phyloP scores from a whole-genome alignment of 352 stramenopile genomes.

The Phytophthora hibernalis region DNA sequence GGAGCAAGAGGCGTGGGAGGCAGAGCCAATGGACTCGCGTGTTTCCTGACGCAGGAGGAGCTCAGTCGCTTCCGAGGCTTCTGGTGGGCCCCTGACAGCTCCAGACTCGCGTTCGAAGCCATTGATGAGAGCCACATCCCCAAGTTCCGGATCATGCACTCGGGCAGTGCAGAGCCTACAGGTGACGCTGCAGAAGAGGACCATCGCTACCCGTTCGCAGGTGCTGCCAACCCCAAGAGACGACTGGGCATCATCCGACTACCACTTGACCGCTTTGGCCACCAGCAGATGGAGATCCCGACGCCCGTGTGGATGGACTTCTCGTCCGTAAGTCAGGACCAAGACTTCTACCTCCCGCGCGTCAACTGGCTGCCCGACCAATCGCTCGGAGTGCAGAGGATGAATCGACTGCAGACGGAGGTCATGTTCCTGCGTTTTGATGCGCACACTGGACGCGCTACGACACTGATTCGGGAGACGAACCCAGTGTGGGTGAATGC shows the following conservation, averaged over 20 bases:
- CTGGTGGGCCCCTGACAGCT: conserved; percentile 94
- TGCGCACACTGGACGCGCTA: conserved; percentile 59
- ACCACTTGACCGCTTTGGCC: conserved; percentile 23
- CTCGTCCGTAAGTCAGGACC: conserved; percentile 35
- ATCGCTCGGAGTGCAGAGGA: conserved; percentile 89
- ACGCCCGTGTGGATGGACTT: conserved; percentile 86
- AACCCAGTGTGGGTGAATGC: conserved; percentile 96
- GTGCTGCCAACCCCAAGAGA: conserved; percentile 91
- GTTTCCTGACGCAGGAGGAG: conserved; percentile 98
- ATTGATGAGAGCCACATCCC: conserved; percentile 95
- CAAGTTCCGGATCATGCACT: conserved; percentile 96
- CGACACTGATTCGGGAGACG: conserved; percentile 89
- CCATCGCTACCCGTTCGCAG: conserved; percentile 94
- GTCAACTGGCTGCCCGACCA: conserved; percentile 96
- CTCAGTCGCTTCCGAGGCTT: conserved; percentile 97
- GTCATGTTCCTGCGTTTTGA: conserved; percentile 85
- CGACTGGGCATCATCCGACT: conserved; percentile 75
- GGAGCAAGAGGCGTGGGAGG: conserved; percentile 74
- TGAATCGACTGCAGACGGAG: conserved; percentile 87
- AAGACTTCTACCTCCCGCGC: conserved; percentile 92
- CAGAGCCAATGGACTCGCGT: conserved; percentile 94
- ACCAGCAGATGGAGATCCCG: conserved; percentile 24
- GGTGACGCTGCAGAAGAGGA: conserved; percentile 73
- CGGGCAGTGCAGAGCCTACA: conserved; percentile 74
- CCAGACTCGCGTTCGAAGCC: conserved; percentile 89